These are phyloP conservation scores for Serendipita vermifera DNA, from an alignment of 768 basidiomycete genomes.

Conservation along the genomic window DNA sequence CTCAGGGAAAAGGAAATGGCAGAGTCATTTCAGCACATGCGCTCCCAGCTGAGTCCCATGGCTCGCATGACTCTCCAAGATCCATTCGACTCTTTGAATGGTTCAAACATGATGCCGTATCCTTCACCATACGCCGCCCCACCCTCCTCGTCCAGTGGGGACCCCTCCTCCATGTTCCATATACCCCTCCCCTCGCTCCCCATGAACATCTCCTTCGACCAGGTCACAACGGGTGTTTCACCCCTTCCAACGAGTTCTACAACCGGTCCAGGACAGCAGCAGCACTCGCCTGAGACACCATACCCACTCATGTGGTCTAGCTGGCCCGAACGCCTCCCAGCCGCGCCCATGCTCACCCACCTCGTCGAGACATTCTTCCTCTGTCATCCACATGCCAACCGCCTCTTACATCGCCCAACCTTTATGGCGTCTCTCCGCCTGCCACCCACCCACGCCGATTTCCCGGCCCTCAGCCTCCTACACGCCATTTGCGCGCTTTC, in stretches of 20 bases:
- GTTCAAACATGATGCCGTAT: no score
- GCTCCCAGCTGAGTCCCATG: background rate
- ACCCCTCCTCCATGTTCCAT: no score
- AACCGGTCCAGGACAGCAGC: slow-evolving; percentile 10
- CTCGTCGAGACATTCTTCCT: slow-evolving; percentile 69
- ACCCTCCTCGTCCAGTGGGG: no score
- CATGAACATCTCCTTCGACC: background rate
- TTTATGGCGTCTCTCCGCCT: slow-evolving; percentile 54
- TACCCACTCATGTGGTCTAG: slow-evolving; percentile 19
- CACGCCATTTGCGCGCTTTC: slow-evolving; percentile 82
- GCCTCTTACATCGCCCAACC: slow-evolving; percentile 51
- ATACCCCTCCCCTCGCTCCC: background rate
- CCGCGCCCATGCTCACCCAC: slow-evolving; percentile 48
- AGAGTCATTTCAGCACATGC: background rate
- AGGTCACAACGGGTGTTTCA: background rate
- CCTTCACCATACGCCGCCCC: no score
- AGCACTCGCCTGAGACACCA: slow-evolving; percentile 2
- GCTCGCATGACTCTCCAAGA: background rate
- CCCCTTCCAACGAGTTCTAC: background rate
- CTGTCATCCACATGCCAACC: slow-evolving; percentile 59
- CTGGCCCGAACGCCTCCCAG: slow-evolving; percentile 54
- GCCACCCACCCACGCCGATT: slow-evolving; percentile 55
- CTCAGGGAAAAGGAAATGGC: slow-evolving; percentile 25
- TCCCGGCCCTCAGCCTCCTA: slow-evolving; percentile 55
- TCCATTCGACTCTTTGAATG: background rate